Percentiles rank a stretch among this genome's conserved stretches.
Conservation (phyloP, 768 basidiomycete species). For the Psilocybe azurescens region DNA sequence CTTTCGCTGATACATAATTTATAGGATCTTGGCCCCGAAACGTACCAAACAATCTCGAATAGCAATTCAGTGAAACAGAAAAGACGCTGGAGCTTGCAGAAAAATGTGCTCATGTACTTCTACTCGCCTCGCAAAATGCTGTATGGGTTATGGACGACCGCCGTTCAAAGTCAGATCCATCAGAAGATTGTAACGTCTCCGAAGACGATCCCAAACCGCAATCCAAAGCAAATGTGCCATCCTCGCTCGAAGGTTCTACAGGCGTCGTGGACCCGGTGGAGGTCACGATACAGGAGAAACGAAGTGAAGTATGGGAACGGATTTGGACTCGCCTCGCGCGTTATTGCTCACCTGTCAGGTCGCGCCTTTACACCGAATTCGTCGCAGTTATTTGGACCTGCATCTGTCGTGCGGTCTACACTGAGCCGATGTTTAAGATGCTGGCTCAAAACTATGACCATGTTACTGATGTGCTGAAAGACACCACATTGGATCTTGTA, state of each 20-base stretch:
- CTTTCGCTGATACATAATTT: not conserved
- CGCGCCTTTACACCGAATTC: conserved; percentile 38
- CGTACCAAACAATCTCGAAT: conserved; percentile 40
- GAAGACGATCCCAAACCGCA: conserved; percentile 19
- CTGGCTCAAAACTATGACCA: conserved; percentile 37
- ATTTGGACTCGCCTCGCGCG: conserved; percentile 37
- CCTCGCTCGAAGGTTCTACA: conserved; percentile 17
- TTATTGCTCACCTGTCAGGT: conserved; percentile 35
- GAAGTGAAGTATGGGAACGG: conserved; percentile 33
- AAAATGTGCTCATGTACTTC: conserved; percentile 37
- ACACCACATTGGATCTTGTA: conserved; percentile 31
- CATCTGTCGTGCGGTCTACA: conserved; percentile 41
- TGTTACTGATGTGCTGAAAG: conserved; percentile 31
- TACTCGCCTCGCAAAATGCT: conserved; percentile 38
- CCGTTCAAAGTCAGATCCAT: conserved; percentile 6
- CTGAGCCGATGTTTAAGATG: conserved; percentile 41
- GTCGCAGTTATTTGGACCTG: conserved; percentile 38
- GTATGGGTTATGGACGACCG: conserved; percentile 39
- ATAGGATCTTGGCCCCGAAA: conserved; percentile 46
- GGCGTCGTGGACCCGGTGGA: conserved; percentile 40
- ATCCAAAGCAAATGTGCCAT: not conserved
- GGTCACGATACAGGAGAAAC: conserved; percentile 37
- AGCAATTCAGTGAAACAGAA: conserved; percentile 35
- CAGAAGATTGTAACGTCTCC: conserved; percentile 25
- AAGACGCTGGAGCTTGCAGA: conserved; percentile 35